Evolutionary conservation across 371 early-diverging fungal genomes (phyloP).

Genomic region (Syncephalis plumigaleata): DNA sequence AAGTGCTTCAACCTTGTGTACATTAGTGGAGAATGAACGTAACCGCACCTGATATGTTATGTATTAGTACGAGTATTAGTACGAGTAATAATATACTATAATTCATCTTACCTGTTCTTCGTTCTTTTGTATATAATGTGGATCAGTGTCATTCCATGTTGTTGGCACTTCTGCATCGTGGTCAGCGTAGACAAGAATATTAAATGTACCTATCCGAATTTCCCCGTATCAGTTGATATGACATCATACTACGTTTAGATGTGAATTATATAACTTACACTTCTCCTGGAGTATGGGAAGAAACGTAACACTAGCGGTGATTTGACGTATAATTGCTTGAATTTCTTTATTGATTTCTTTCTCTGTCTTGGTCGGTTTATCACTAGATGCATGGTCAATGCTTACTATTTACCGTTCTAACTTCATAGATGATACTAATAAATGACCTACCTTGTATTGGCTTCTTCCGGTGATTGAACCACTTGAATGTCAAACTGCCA

Average conservation of each 20-base stretch:
- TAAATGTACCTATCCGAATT: slow-evolving; percentile 46
- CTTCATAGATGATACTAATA: not conserved
- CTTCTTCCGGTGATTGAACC: slow-evolving; percentile 10
- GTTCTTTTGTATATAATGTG: slow-evolving; percentile 49
- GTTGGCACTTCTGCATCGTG: slow-evolving; percentile 70
- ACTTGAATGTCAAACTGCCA: slow-evolving; percentile 86
- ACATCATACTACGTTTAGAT: not conserved
- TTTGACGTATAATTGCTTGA: slow-evolving; percentile 75
- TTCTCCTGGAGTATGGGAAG: slow-evolving; percentile 75
- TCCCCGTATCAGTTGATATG: no score
- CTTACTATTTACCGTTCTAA: not conserved
- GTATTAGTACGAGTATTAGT: no score
- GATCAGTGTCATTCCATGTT: slow-evolving; percentile 72
- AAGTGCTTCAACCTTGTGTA: slow-evolving; percentile 67
- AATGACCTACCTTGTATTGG: slow-evolving; percentile 7
- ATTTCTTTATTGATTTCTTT: slow-evolving; percentile 58
- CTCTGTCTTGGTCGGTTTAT: slow-evolving; percentile 26
- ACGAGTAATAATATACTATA: no score
- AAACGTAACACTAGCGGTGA: slow-evolving; percentile 75
- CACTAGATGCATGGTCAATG: not conserved
- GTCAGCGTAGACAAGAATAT: slow-evolving; percentile 76
- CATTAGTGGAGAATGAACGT: slow-evolving; percentile 59
- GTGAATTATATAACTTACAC: slow-evolving; percentile 36
- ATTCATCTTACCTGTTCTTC: slow-evolving; percentile 72
- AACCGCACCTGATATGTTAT: slow-evolving; percentile 13